These are phyloP conservation scores for Hypoxylon sp. DNA, from an alignment of 2,329 filamentous ascomycete genomes.

Conservation along the genomic window DNA sequence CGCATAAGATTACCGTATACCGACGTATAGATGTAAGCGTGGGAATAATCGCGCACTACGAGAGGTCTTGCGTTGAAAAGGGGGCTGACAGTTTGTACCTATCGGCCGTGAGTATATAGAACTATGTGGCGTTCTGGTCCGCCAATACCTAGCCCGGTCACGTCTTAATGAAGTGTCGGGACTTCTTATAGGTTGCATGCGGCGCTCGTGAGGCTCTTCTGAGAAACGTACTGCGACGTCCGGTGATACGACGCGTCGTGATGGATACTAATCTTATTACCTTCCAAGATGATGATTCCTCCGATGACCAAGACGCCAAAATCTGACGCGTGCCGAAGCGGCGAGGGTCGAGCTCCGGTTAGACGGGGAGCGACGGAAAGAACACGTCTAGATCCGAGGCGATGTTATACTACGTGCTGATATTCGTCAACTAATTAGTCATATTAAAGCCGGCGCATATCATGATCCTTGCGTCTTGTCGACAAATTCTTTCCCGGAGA, in stretches of 20 bases:
- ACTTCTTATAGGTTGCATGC: slow-evolving; percentile 35
- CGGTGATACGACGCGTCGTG: slow-evolving; percentile 27
- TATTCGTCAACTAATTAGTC: slow-evolving; percentile 27
- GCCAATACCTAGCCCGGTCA: slow-evolving; percentile 46
- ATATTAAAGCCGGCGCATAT: slow-evolving; percentile 12
- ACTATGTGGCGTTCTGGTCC: slow-evolving; percentile 20
- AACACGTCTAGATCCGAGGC: slow-evolving; percentile 31
- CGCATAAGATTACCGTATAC: not conserved
- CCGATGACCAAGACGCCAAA: slow-evolving; percentile 35
- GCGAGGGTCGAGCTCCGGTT: slow-evolving; percentile 13
- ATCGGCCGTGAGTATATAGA: slow-evolving; percentile 8
- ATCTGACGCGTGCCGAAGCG: slow-evolving; percentile 35
- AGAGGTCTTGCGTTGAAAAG: slow-evolving; percentile 29
- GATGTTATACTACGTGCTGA: slow-evolving; percentile 29
- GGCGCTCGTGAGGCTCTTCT: slow-evolving; percentile 35
- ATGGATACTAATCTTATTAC: slow-evolving; percentile 20
- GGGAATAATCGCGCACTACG: slow-evolving; percentile 31
- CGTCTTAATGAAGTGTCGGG: slow-evolving; percentile 30
- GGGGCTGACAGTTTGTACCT: slow-evolving; percentile 36
- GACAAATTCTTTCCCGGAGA: slow-evolving; percentile 15
- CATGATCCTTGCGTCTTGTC: slow-evolving; percentile 26
- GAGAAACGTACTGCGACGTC: slow-evolving; percentile 20
- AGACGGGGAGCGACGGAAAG: slow-evolving; percentile 31
- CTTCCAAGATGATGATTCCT: slow-evolving; percentile 25
- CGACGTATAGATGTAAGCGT: slow-evolving; percentile 7